Evolutionary conservation across 768 basidiomycete species (phyloP), one percentile per base, ranked within the genome.

Genomic region (Boletus fagicola): DNA sequence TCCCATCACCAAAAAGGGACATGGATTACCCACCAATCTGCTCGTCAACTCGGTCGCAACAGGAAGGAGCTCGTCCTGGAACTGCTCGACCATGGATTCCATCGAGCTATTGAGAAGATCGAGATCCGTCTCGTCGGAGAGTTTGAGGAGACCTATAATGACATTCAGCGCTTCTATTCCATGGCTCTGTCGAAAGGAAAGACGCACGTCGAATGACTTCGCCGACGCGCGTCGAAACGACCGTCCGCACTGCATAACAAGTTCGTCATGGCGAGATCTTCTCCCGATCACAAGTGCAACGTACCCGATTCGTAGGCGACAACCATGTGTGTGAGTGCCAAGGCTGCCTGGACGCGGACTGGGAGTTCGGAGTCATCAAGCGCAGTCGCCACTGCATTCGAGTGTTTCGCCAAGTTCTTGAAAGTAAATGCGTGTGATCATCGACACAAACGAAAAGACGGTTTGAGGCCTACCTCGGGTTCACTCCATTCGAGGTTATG

Each of bases 121-220:
- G 44, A 96, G 75, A 69, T 95, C 93, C 45, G 91, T 92, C 73
- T 94, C 90, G 68, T 94, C 90, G n/a, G 90, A 85, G 44, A 96
- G 79, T 70, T 91, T 92, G 64, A 94, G 80, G n/a, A 94, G 77
- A 68, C 90, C 91, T 91, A 59, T 15, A 5, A 51, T 13, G n/a
- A 1, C 30, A 54, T 57, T 49, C 44, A 66, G 15, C 16, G 2
- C 13, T 6, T 26, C 49, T 2, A 10, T 16, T 40, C 39, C 16
- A 33, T 4, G 22, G 5, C 30, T 51, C 13, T 22, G 38, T n/a
- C 2, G 26, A 3, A 9, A 30, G 16, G 22, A 18, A 26, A 7
- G 49, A 59, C 74, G 42, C 61, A 88, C 90, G 88, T 77, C 93
- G 90, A 56, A 95, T 84, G 69, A 95, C 90, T 70, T 93, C 90